These are phyloP conservation scores for Suillus luteus DNA, from an alignment of 768 basidiomycete species.

Conservation along the genomic window DNA sequence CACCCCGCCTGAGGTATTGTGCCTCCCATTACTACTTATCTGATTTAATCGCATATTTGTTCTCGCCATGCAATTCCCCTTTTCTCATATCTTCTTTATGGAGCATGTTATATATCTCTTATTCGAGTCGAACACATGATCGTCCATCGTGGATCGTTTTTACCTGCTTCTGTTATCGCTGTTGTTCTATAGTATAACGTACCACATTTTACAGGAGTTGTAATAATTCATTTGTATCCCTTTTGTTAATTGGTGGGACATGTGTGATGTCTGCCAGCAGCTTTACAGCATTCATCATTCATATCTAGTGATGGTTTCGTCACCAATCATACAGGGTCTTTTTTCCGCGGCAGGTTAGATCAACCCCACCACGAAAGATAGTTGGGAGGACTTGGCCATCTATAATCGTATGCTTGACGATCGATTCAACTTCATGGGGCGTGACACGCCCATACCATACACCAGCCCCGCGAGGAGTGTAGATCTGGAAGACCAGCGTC, in stretches of 20 bases:
- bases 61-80: conserved; percentile 13
- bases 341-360: conserved; percentile 71
- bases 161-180: conserved; percentile 13
- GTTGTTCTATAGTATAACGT: conserved; percentile 26
- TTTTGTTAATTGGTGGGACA: conserved; percentile 5
- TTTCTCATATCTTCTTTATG: conserved; percentile 4
- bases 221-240: conserved; percentile 21
- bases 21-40: conserved; percentile 12
- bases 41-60: conserved; percentile 14
- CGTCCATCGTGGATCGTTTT: not conserved
- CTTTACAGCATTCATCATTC: conserved; percentile 2
- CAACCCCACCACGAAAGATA: conserved; percentile 83
- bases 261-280: not conserved
- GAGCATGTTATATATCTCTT: conserved; percentile 10
- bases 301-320: conserved; percentile 12
- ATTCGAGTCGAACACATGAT: not conserved
- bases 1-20: not conserved
- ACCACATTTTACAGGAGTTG: conserved; percentile 27
- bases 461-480: conserved; percentile 80
- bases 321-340: conserved; percentile 75
- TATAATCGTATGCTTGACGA: conserved; percentile 87
- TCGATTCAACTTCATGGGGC: conserved; percentile 83
- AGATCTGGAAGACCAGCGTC: conserved; percentile 53
- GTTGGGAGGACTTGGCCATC: conserved; percentile 82
- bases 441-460: conserved; percentile 96